These are phyloP conservation scores for Withania somnifera DNA, from an alignment of 305 asterid species.

Conservation along the genomic window DNA sequence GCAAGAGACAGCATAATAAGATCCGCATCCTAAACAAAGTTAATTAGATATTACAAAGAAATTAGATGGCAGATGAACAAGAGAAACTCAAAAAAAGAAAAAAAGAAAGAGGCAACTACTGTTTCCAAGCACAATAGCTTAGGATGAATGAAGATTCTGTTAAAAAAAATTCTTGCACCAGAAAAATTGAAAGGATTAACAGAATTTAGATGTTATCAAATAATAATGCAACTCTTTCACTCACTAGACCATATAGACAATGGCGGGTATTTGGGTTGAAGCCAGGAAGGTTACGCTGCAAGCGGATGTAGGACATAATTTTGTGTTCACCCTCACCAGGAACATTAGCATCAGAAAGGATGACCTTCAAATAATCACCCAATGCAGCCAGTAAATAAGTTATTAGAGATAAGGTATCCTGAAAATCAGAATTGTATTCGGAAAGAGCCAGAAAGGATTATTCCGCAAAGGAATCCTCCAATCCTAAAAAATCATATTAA, in stretches of 20 bases:
- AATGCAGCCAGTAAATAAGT: slow-evolving; percentile 43
- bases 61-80: slow-evolving; percentile 3
- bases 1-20: slow-evolving; percentile 94
- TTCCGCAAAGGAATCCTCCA: slow-evolving; percentile 29
- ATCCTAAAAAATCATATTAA: slow-evolving; percentile 12
- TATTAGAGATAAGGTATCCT: slow-evolving; percentile 31
- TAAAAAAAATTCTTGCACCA: slow-evolving; percentile 6
- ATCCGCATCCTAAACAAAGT: slow-evolving; percentile 70
- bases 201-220: slow-evolving; percentile 3
- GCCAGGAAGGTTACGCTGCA: slow-evolving; percentile 89
- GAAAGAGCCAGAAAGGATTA: slow-evolving; percentile 24
- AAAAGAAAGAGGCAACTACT: slow-evolving; percentile 4
- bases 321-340: slow-evolving; percentile 99
- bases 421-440: slow-evolving; percentile 27
- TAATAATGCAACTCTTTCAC: slow-evolving; percentile 14
- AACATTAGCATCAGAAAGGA: slow-evolving; percentile 94
- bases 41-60: slow-evolving; percentile 10
- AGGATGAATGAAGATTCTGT: slow-evolving; percentile 7
- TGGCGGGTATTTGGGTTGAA: slow-evolving; percentile 93
- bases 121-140: background rate
- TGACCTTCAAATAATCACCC: slow-evolving; percentile 77
- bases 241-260: slow-evolving; percentile 94
- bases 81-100: background rate
- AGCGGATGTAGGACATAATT: slow-evolving; percentile 88
- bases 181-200: slow-evolving; percentile 9